These are phyloP conservation scores for Lobosporangium transversale DNA, from an alignment of 192 early-diverging fungal species.

Conservation along the genomic window DNA sequence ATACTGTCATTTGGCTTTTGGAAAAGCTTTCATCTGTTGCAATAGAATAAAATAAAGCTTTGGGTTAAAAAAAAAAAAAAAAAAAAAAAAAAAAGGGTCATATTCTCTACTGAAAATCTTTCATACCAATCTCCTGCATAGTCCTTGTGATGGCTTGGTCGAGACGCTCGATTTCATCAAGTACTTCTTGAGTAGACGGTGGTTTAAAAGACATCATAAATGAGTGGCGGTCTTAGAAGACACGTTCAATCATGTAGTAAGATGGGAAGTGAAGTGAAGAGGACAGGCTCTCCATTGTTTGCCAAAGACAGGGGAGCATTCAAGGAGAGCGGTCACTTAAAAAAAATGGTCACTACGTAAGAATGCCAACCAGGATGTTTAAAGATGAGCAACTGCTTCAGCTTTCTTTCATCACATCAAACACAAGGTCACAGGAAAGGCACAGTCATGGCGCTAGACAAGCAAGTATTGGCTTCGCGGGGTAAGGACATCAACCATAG, in stretches of 20 bases:
- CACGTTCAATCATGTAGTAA: background rate
- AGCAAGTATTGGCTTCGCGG: conserved; percentile 4
- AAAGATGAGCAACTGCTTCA: no score
- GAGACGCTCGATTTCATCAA: conserved; percentile 62
- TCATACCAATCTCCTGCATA: conserved; percentile 58
- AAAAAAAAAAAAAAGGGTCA: no score
- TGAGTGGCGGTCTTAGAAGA: background rate
- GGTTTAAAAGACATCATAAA: conserved; percentile 8
- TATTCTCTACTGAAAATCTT: no score
- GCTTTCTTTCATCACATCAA: no score
- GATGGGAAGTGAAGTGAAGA: no score
- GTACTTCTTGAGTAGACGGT: conserved; percentile 22
- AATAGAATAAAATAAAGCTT: background rate
- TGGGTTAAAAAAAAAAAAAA: no score
- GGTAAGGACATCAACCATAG: no score
- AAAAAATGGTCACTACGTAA: background rate
- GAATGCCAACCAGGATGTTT: no score
- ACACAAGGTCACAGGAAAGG: no score
- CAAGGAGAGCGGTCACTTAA: background rate
- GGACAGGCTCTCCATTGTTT: no score
- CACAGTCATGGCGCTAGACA: conserved; percentile 12
- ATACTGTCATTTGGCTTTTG: conserved; percentile 60
- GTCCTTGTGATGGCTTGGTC: conserved; percentile 66
- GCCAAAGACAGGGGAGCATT: background rate
- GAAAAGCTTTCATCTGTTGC: conserved; percentile 64